Evolutionary conservation across 805 yeast species (phyloP), one percentile per base, ranked within the genome.

Genomic region (Ogataea trehalophila): DNA sequence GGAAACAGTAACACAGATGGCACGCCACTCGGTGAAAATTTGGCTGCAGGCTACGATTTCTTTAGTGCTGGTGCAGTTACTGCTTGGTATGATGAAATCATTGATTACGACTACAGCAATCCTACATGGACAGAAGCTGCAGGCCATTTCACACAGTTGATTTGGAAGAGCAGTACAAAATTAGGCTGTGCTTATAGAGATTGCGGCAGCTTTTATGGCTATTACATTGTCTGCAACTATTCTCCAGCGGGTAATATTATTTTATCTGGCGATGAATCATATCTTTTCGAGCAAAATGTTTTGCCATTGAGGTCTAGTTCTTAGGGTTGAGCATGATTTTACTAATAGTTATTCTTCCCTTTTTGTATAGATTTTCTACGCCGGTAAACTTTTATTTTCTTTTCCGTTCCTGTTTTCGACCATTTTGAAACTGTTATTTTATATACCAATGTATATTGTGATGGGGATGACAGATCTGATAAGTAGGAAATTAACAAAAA

Each of bases 91-190:
- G 70, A 75, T 52, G 95, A 87, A 65, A 74, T 80, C 46, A 47
- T 57, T 40, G 43, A 61, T 6, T 85, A 83, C 69, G 67, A 75
- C 60, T 80, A 74, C 67, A 60, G 73, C 26, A 70, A 69, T 54
- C 80, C 82, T 33, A 70, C 67, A 2, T 76, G 70, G 65, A 56
- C 72, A 39, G 68, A 60, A 31, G 58, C 67, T 13, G 80, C 90
- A 39, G 92, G 92, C 42, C 96, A 88, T 66, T 88, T 86, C 68
- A 85, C 95, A 18, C 94, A 86, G 64, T 70, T 87, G 41, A 79
- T 87, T 33, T 87, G 96, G 96, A 75, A 73, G 53, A 63, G 69
- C 26, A 70, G 87, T 31, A 72, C 80, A 9, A 63, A 72, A 53
- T 47, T 87, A 15, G 96, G 95, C 17, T 87, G 96, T 70, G 94